Evolutionary conservation across 257 asterid genomes (phyloP), one percentile per base, ranked within the genome.

Genomic region (Forsythia viridissima): DNA sequence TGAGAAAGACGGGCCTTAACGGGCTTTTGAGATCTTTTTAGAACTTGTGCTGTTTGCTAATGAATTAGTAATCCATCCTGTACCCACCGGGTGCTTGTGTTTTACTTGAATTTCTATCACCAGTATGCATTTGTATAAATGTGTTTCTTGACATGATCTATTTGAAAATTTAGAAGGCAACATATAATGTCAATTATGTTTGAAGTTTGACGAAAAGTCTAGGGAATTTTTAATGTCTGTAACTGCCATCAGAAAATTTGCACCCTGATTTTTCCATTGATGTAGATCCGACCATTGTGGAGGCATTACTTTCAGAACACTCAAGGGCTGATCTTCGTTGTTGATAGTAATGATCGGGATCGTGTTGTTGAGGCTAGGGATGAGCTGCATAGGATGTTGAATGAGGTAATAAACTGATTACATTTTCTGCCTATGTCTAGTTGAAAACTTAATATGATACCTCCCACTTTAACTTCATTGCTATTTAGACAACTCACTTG

Each of bases 321-420:
- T 21, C 97, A 92, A 86, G 97, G 97, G 74, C 89, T 92, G 76
- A 92, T 92, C 77, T 92, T 92, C 73, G 97, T 92, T 75, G 97
- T 92, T 38, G 97, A 92, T 73, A 92, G 97, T 71, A 92, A 92
- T 79, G 97, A 92, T 81, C 86, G 97, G 40, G 97, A 92, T 67
- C 97, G 97, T 92, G 94, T 87, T 68, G 94, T 91, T 87, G 97
- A 91, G 84, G 97, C 97, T 52, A 90, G 97, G 83, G 97, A 91
- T 40, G 97, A 92, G 85, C 89, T 92, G 82, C 97, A 92, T 79
- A 86, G 97, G 74, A 92, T 92, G 97, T 79, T 92, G 80, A 92
- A 92, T 80, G 95, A 92, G 93, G 97, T 91, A 85, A 72, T 66
- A 69, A 75, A 15, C 48, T 24, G 39, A 44, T 73, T 5, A 39